Evolutionary conservation across 148 eudicot genomes (phyloP).

Genomic region (Rhododendron simsii): DNA sequence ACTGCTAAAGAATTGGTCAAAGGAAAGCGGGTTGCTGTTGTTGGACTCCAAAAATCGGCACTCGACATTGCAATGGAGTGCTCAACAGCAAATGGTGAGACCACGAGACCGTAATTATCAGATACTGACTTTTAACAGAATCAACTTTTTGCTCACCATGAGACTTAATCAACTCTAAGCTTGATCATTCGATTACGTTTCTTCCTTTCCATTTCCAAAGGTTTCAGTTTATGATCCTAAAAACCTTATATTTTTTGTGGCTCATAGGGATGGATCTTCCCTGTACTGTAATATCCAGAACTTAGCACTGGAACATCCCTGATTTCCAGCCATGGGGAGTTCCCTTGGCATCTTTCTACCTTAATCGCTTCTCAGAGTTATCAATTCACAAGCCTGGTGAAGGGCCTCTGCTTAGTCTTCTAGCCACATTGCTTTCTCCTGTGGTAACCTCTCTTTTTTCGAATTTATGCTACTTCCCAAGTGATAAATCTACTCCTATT

Average conservation of each 20-base stretch:
- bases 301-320: conserved; percentile 54
- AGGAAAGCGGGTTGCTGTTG: conserved; percentile 51
- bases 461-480: background rate
- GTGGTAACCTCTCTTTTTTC: conserved; percentile 30
- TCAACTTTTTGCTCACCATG: background rate
- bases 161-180: background rate
- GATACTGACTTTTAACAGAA: background rate
- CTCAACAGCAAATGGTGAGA: conserved; percentile 40
- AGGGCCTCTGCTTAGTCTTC: conserved; percentile 33
- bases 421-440: conserved; percentile 60
- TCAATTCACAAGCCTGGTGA: conserved; percentile 69
- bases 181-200: background rate
- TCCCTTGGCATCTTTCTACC: conserved; percentile 33
- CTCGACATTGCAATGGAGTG: conserved; percentile 63
- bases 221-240: background rate
- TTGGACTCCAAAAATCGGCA: conserved; percentile 63
- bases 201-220: background rate
- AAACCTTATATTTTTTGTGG: background rate
- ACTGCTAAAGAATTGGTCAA: conserved; percentile 34
- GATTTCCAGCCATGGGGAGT: conserved; percentile 51
- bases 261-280: conserved; percentile 48
- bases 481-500: background rate
- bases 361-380: conserved; percentile 61
- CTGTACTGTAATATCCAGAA: conserved; percentile 48
- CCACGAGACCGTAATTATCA: background rate